These are phyloP conservation scores for Favolaschia claudopus DNA, from an alignment of 768 basidiomycete genomes.

Conservation along the genomic window DNA sequence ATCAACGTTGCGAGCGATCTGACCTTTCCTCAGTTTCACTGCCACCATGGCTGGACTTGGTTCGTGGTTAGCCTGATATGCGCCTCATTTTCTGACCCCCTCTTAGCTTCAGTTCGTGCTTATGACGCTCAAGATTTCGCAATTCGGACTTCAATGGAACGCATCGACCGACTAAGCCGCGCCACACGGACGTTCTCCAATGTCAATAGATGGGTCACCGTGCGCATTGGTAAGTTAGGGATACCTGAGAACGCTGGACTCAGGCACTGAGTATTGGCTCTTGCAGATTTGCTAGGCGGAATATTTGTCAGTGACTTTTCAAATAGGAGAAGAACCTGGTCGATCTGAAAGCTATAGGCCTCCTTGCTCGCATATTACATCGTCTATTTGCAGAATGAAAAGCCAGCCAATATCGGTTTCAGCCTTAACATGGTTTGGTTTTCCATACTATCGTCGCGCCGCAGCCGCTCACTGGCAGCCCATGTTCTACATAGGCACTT, in stretches of 20 bases:
- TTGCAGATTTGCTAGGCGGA: slow-evolving; percentile 46
- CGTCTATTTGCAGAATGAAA: slow-evolving; percentile 39
- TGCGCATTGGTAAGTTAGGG: slow-evolving; percentile 39
- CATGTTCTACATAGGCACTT: slow-evolving; percentile 27
- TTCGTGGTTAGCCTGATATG: slow-evolving; percentile 29
- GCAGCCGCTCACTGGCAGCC: no score
- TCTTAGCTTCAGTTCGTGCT: slow-evolving; percentile 49
- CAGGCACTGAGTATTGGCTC: no score
- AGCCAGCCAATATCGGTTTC: slow-evolving; percentile 44
- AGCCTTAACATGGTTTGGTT: slow-evolving; percentile 46
- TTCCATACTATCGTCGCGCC: neutral
- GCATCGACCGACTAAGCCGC: slow-evolving; percentile 44
- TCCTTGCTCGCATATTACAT: slow-evolving; percentile 52
- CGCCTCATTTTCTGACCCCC: neutral
- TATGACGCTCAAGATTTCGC: slow-evolving; percentile 55
- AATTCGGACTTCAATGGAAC: slow-evolving; percentile 40
- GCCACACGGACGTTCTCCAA: slow-evolving; percentile 45
- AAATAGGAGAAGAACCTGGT: no score
- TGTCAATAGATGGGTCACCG: slow-evolving; percentile 44
- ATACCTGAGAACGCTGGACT: no score
- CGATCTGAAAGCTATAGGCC: neutral
- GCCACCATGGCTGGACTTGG: slow-evolving; percentile 66
- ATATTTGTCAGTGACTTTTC: slow-evolving; percentile 42
- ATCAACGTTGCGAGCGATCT: slow-evolving; percentile 35
- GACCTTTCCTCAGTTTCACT: slow-evolving; percentile 45